A percentile compares a stretch with the other conserved stretches of the same genome.
Conservation (phyloP, 1,284 basidiomycete species). For the Naganishia cerealis region DNA sequence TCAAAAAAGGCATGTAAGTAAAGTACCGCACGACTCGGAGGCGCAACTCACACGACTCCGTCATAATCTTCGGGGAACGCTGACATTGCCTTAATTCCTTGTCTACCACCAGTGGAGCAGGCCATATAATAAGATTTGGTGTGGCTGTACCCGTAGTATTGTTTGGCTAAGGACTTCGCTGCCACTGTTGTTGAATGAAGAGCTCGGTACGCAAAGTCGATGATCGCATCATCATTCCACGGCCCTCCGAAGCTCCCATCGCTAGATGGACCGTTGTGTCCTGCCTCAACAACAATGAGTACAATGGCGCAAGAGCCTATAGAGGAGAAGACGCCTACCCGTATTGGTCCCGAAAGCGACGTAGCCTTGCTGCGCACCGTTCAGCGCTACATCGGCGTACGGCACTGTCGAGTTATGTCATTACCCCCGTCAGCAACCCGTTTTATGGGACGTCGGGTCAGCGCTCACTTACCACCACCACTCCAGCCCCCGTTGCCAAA, state of each 20-base stretch:
- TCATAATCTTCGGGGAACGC: conserved; percentile 26
- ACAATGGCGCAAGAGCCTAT: not conserved
- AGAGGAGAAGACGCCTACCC: not conserved
- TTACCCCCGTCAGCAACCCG: not conserved
- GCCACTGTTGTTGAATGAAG: conserved; percentile 25
- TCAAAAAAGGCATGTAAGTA: not conserved
- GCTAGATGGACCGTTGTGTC: conserved; percentile 11
- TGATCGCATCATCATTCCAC: conserved; percentile 20
- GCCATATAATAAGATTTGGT: conserved; percentile 20
- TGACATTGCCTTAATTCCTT: conserved; percentile 24
- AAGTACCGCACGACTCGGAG: not conserved
- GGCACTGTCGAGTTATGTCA: not conserved
- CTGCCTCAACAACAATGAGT: not conserved
- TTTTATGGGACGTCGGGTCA: not conserved
- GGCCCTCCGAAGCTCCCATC: conserved; percentile 20
- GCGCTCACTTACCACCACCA: conserved; percentile 18
- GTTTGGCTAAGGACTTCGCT: conserved; percentile 1
- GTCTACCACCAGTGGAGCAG: conserved; percentile 29
- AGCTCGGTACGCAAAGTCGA: conserved; percentile 31
- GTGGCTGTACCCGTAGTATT: conserved; percentile 22
- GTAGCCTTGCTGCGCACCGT: conserved; percentile 22
- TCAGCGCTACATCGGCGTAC: conserved; percentile 6
- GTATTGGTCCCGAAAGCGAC: conserved; percentile 27
- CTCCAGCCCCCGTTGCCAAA: conserved; percentile 27
- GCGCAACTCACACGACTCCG: conserved; percentile 18